Percentiles rank a stretch among this genome's conserved stretches.
Conservation (phyloP, 768 basidiomycete genomes). For the Suillus discolor region DNA sequence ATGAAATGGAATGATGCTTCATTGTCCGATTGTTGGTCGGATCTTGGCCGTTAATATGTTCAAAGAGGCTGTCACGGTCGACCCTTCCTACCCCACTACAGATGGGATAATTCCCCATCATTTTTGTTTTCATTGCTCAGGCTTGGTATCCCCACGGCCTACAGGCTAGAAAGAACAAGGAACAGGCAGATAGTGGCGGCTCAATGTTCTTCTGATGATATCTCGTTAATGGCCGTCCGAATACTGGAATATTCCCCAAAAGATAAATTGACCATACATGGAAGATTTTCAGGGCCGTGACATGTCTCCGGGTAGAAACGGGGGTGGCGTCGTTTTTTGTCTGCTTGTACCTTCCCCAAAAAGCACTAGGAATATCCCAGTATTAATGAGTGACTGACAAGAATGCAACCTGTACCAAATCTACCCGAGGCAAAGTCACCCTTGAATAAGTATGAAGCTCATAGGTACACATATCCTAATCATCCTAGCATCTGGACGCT, state of each 20-base stretch:
- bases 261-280: neutral
- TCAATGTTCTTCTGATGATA: neutral
- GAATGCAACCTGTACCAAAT: neutral
- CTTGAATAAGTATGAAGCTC: neutral
- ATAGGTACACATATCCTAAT: neutral
- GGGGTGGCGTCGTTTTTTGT: neutral
- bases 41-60: no score
- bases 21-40: no score
- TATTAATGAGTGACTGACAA: neutral
- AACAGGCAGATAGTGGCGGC: neutral
- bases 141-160: no score
- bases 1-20: no score
- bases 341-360: neutral
- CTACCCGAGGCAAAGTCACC: neutral
- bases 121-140: neutral
- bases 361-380: neutral
- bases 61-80: no score
- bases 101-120: neutral
- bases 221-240: constrained; percentile 1
- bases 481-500: constrained; percentile 9
- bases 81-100: neutral
- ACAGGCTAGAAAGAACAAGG: neutral
- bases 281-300: neutral
- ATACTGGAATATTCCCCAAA: neutral
- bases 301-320: neutral